Percentiles rank a stretch among this genome's conserved stretches.
phyloP scores from a whole-genome alignment of 257 asterid species.

The Penstemon barbatus region DNA sequence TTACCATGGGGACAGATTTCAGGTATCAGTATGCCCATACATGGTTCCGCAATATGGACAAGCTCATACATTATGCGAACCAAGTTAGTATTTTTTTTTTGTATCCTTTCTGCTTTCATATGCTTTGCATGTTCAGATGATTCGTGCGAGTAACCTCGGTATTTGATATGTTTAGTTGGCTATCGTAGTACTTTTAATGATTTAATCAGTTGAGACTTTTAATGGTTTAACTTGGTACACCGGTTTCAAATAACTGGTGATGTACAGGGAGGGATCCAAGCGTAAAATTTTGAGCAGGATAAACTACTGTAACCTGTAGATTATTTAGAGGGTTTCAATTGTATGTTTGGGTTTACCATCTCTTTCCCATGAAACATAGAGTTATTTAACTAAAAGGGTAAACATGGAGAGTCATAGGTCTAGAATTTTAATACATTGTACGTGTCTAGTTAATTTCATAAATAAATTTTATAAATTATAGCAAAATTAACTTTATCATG shows the following conservation, averaged over 20 bases:
- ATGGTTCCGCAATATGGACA: slow-evolving; percentile 94
- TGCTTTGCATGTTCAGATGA: slow-evolving; percentile 8
- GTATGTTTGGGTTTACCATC: too few species aligned
- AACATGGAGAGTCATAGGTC: too few species aligned
- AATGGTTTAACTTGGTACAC: background rate
- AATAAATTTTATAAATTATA: too few species aligned
- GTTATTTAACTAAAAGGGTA: too few species aligned
- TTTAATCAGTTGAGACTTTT: slow-evolving; percentile 1
- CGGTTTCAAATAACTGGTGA: background rate
- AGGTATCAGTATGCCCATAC: slow-evolving; percentile 87
- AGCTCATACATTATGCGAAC: slow-evolving; percentile 95
- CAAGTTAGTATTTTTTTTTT: slow-evolving; percentile 48
- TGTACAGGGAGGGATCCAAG: background rate
- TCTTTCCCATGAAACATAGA: background rate
- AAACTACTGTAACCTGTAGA: too few species aligned
- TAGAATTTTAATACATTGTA: too few species aligned
- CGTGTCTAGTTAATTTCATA: too few species aligned
- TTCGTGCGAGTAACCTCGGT: background rate
- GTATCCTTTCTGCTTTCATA: background rate
- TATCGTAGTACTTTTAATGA: background rate
- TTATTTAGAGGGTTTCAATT: too few species aligned
- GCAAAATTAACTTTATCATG: too few species aligned
- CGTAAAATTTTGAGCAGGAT: too few species aligned
- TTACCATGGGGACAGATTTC: slow-evolving; percentile 99
- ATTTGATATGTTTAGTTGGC: background rate